Base-by-base conservation (phyloP, 2,329 filamentous ascomycete genomes). In the Dothideomycetes sp. region DNA sequence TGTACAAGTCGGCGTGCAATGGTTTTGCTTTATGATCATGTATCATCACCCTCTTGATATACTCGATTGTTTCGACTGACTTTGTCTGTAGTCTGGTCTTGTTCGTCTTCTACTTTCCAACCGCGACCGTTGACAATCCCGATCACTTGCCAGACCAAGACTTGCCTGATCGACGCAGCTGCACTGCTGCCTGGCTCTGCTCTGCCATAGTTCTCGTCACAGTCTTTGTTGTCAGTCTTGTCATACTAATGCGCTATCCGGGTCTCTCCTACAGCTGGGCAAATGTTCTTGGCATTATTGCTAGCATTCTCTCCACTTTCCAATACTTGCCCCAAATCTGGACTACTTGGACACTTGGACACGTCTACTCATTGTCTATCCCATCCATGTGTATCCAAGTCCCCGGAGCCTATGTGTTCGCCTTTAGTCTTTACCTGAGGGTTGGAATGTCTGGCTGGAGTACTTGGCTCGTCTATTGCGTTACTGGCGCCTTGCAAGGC, bases 331-430 rank as follows among this genome's bases (percentile, higher is more conserved):
- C 91, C 0, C 91, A 98, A 63, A 94, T 98, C 47, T 87, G 79
- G 65, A 95, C 84, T 38, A 98, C 91, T 0, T 93, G 84, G 63
- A 74, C 70, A 38, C 68, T 95, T 42, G 83, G 89, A 56, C 81
- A 88, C 52, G 82, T 94, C 2, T 87, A 87, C 40, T 94, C 87
- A 58, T 65, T 98, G 51, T 94, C 86, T 54, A 91, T 98, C 41
- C 81, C 86, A 4, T 96, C 95, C 82, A 96, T 98, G 88, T 83
- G 84, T 57, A 94, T 98, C 24, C 91, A 98, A 60, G 95, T 89
- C 0, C 91, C 91, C 0, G 91, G 91, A 1, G 87, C 86, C 43
- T 80, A 94, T 50, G 65, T 98, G 5, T 96, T 94, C 64, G 87
- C 89, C 0, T 80, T 73, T 10, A 95, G 87, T 57, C 65, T 98